Conservation (phyloP, 2,329 filamentous ascomycete genomes). For the Phaeomoniella chlamydospora region DNA sequence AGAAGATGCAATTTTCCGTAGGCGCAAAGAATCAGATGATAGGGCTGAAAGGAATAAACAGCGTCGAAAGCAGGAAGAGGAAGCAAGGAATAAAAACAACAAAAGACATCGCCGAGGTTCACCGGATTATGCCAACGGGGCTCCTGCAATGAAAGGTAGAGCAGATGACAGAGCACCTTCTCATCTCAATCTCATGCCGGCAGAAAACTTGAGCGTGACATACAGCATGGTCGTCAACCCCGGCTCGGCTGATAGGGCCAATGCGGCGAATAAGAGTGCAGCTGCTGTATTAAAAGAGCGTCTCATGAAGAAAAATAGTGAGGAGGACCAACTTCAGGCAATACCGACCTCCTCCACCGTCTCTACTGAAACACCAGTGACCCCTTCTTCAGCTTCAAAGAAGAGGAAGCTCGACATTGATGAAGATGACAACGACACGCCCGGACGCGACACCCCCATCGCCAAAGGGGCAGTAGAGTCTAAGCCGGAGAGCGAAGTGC, state of each 20-base stretch:
- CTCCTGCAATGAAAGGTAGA: conserved; percentile 10
- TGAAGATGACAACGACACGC: conserved; percentile 40
- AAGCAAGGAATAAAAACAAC: conserved; percentile 30
- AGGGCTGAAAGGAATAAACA: conserved; percentile 67
- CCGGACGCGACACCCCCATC: conserved; percentile 43
- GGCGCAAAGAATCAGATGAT: conserved; percentile 75
- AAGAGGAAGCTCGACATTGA: conserved; percentile 71
- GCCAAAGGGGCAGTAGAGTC: conserved; percentile 15
- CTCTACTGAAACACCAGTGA: conserved; percentile 18
- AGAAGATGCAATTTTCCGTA: conserved; percentile 84
- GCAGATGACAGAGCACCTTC: conserved; percentile 16
- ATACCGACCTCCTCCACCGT: conserved; percentile 18
- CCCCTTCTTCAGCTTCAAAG: conserved; percentile 38
- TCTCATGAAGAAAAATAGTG: conserved; percentile 38
- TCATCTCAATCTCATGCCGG: conserved; percentile 38
- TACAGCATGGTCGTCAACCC: conserved; percentile 81
- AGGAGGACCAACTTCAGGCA: conserved; percentile 11
- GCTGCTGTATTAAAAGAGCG: conserved; percentile 76
- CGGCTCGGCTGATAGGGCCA: conserved; percentile 50
- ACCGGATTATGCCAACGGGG: conserved; percentile 22
- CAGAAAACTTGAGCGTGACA: conserved; percentile 51
- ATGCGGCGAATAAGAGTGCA: conserved; percentile 83
- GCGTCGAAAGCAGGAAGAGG: conserved; percentile 58
- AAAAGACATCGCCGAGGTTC: conserved; percentile 29
- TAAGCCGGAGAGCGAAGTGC: conserved; percentile 36